A percentile compares a stretch with the other conserved stretches of the same genome.
These are phyloP conservation scores for Erythrophleum ivorense DNA, from an alignment of 331 rosid genomes.

Conservation along the genomic window DNA sequence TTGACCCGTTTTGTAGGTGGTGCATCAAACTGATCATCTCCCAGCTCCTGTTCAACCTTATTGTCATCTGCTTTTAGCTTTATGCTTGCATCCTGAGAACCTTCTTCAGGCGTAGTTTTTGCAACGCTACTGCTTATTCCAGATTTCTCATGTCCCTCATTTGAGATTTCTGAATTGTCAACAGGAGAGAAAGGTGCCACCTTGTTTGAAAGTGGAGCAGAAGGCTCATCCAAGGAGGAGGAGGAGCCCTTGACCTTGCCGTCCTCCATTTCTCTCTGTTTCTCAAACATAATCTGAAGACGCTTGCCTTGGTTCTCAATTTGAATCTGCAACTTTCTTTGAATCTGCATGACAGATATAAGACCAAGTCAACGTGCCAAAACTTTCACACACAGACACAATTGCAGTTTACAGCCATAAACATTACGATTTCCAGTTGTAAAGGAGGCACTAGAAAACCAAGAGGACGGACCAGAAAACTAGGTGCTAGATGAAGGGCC, in stretches of 20 bases:
- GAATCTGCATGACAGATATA: constrained; percentile 56
- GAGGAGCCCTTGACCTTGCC: constrained; percentile 56
- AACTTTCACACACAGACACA: background rate
- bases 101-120: constrained; percentile 34
- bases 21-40: constrained; percentile 29
- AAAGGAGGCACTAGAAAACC: background rate
- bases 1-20: constrained; percentile 61
- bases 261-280: constrained; percentile 66
- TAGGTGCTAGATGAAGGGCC: background rate
- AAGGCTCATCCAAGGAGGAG: constrained; percentile 47
- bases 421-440: background rate
- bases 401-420: background rate
- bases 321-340: constrained; percentile 84
- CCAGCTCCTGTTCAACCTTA: constrained; percentile 33
- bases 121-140: constrained; percentile 30
- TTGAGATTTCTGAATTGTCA: constrained; percentile 42
- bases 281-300: constrained; percentile 84
- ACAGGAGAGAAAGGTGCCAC: constrained; percentile 10
- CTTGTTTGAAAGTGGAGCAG: constrained; percentile 33
- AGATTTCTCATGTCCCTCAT: constrained; percentile 30
- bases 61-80: constrained; percentile 44
- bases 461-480: background rate
- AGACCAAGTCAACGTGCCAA: constrained; percentile 30
- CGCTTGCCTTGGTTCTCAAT: constrained; percentile 86
- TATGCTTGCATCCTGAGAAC: constrained; percentile 41